Evolutionary conservation across 2,329 filamentous ascomycete species (phyloP), one percentile per base, ranked within the genome.

Genomic region (Teratosphaeria zuluensis): DNA sequence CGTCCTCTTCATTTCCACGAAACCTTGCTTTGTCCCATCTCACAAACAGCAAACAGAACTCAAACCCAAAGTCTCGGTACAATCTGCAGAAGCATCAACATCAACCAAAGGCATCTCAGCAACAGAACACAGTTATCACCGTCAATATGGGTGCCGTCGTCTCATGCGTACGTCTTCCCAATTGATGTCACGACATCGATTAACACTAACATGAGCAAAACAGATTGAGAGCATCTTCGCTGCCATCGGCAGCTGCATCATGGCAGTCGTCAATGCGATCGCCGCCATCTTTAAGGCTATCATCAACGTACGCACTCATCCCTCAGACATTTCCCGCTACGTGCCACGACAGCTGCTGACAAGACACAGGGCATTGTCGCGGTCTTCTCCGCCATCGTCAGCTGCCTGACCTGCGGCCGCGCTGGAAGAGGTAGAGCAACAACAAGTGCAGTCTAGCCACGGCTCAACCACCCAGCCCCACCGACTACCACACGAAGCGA

Each of bases 131-230:
- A 57, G 54, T 60, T 60, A 54, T 58, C 61, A 68, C 66, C 61
- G 57, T 68, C 75, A 85, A 74, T 66, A 92, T 94, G 89, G 89
- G 89, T 77, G 88, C 87, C 75, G 85, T 94, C 70, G 80, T 90
- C 65, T 92, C 88, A 73, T 92, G 89, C 72, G 89, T 92, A 89
- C 70, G 88, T 82, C 56, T 24, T 38, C 46, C 51, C n/a, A 21
- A 8, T 21, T 8, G 42, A 8, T 33, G 14, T 31, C 24, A 33
- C 53, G 9, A 12, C 6, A 31, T 19, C 54, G 16, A 56, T 30
- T 31, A 24, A 31, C 51, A 42, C 56, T 60, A 21, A 59, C 24
- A 21, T 32, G 19, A 28, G 24, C 31, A 54, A 32, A 28, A 24
- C 54, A 63, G 61, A 35, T 65, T 62, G 54, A 63, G 55, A 57